A percentile compares a stretch with the other conserved stretches of the same genome.
These are phyloP conservation scores for Circinella umbellata DNA, from an alignment of 371 early-diverging fungal genomes.

Conservation along the genomic window DNA sequence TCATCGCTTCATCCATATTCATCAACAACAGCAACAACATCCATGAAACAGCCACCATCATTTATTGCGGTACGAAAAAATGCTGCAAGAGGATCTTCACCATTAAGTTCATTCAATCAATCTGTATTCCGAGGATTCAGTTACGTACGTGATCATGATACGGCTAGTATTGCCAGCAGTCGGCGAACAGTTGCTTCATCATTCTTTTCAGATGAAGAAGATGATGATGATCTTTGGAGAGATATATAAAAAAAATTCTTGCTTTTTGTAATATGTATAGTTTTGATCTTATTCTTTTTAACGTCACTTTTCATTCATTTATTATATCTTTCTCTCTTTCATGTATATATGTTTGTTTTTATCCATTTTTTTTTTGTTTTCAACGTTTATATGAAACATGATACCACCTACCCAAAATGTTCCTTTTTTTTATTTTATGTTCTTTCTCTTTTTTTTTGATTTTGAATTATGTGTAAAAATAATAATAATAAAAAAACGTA, in stretches of 20 bases:
- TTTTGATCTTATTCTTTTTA: not conserved
- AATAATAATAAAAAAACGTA: too few species aligned
- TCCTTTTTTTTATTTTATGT: too few species aligned
- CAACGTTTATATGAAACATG: not conserved
- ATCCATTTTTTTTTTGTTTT: slow-evolving; percentile 5
- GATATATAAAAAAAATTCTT: too few species aligned
- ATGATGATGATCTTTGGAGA: slow-evolving; percentile 18
- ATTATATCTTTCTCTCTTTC: not conserved
- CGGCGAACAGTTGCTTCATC: slow-evolving; percentile 23
- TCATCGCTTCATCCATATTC: slow-evolving; percentile 10
- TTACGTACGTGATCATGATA: slow-evolving; percentile 31
- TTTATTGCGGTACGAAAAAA: slow-evolving; percentile 19
- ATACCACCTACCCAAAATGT: too few species aligned
- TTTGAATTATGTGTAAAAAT: too few species aligned
- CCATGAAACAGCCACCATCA: slow-evolving; percentile 20
- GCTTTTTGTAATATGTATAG: not conserved
- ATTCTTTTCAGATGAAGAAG: slow-evolving; percentile 25
- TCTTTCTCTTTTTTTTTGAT: too few species aligned
- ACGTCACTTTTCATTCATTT: not conserved
- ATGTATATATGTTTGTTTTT: not conserved
- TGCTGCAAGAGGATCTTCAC: slow-evolving; percentile 6
- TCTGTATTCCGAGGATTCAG: slow-evolving; percentile 44
- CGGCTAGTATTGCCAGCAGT: slow-evolving; percentile 20
- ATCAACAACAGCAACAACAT: not conserved
- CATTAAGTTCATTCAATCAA: slow-evolving; percentile 28